A percentile compares a stretch with the other conserved stretches of the same genome.
Evolutionary conservation across 192 early-diverging fungal genomes (phyloP).

Genomic region (Coemansia sp.): DNA sequence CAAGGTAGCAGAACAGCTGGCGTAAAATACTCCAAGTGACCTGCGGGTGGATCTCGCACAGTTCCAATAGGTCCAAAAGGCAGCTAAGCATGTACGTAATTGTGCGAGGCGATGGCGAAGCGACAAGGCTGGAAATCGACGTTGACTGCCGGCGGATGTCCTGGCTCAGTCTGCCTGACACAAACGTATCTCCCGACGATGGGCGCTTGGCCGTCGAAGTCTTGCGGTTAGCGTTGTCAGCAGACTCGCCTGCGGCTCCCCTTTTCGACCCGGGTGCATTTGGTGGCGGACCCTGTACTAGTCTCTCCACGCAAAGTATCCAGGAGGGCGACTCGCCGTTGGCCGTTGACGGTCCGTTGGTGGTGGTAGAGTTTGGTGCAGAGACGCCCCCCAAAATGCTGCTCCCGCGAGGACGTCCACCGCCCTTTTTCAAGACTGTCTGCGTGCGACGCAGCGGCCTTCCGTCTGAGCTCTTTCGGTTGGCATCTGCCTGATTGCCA

Average conservation of each 20-base stretch:
- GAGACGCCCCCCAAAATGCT: conserved; percentile 26
- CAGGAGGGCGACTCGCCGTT: conserved; percentile 35
- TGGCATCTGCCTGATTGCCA: conserved; percentile 20
- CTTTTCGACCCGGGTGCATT: neutral
- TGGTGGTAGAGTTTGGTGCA: neutral
- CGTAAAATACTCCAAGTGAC: conserved; percentile 70
- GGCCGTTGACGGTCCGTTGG: conserved; percentile 28
- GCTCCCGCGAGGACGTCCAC: conserved; percentile 35
- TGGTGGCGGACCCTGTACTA: neutral
- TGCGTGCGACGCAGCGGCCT: conserved; percentile 50
- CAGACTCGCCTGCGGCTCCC: conserved; percentile 2
- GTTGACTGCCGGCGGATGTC: conserved; percentile 19
- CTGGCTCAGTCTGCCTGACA: conserved; percentile 34
- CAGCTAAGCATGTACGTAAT: conserved; percentile 72
- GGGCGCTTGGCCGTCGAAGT: conserved; percentile 19
- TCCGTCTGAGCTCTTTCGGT: conserved; percentile 43
- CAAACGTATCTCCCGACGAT: conserved; percentile 53
- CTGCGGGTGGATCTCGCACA: conserved; percentile 72
- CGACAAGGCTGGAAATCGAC: conserved; percentile 20
- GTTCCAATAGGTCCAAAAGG: conserved; percentile 64
- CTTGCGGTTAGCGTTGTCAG: neutral
- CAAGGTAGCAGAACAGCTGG: conserved; percentile 77
- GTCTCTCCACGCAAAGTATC: conserved; percentile 33
- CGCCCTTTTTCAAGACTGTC: conserved; percentile 26
- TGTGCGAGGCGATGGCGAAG: conserved; percentile 61